Evolutionary conservation across 192 early-diverging fungal species (phyloP).

Genomic region (Umbelopsis ramanniana): DNA sequence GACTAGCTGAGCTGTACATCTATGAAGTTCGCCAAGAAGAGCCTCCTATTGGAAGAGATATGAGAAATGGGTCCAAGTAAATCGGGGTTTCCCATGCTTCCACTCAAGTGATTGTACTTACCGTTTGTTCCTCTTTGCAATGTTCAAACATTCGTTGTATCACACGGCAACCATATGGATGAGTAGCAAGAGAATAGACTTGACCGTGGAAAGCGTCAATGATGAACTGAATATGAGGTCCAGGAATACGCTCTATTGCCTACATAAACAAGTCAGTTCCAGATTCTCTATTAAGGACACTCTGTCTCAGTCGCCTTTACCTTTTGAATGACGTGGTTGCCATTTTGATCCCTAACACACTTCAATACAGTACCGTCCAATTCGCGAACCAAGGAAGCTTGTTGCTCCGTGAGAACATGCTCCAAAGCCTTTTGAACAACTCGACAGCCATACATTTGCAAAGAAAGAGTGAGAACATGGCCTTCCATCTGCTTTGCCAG

Average conservation of each 20-base stretch:
- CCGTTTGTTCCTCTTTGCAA: constrained; percentile 83
- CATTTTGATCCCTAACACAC: constrained; percentile 99
- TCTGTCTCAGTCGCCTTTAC: not conserved
- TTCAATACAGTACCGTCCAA: constrained; percentile 94
- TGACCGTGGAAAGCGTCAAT: constrained; percentile 97
- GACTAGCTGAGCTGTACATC: constrained; percentile 89
- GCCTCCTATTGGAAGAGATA: constrained; percentile 51
- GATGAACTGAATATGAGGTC: constrained; percentile 93
- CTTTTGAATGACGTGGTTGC: constrained; percentile 99
- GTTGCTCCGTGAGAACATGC: constrained; percentile 88
- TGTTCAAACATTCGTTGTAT: constrained; percentile 99
- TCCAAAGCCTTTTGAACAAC: constrained; percentile 99
- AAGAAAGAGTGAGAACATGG: constrained; percentile 87
- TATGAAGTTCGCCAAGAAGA: constrained; percentile 92
- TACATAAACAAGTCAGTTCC: not conserved
- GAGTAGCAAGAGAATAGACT: constrained; percentile 93
- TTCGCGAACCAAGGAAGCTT: constrained; percentile 86
- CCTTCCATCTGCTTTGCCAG: constrained; percentile 95
- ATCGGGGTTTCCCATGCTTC: not conserved
- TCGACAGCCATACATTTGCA: constrained; percentile 99
- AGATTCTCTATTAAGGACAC: not conserved
- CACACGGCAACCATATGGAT: constrained; percentile 97
- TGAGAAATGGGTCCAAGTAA: not conserved
- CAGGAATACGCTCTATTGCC: constrained; percentile 95
- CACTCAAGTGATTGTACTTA: constrained; percentile 24